Conservation (phyloP, 1,139 yeast genomes). For the Nakaseomyces delphensis region DNA sequence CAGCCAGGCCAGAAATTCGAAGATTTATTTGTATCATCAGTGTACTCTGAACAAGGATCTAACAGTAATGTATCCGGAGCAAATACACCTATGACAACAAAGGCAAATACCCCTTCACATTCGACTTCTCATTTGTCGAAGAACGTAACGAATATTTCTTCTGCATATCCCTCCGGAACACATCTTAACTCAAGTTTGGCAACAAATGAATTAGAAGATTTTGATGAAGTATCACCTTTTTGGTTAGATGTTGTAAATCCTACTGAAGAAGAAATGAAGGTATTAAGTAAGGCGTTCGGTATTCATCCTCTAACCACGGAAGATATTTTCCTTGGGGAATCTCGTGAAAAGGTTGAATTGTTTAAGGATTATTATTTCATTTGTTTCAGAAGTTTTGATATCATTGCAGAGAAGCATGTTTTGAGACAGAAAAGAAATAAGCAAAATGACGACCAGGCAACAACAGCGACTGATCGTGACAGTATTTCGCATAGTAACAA, state of each 20-base stretch:
- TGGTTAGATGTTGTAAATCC: conserved; percentile 94
- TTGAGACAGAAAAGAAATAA: conserved; percentile 31
- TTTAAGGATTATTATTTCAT: conserved; percentile 85
- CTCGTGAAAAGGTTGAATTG: conserved; percentile 89
- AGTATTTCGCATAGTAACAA: conserved; percentile 7
- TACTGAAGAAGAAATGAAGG: conserved; percentile 94
- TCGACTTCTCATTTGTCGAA: conserved; percentile 11
- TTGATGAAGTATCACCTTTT: conserved; percentile 45
- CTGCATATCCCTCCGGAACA: conserved; percentile 1
- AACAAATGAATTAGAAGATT: conserved; percentile 12
- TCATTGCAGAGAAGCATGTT: conserved; percentile 61
- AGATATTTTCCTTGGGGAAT: conserved; percentile 87
- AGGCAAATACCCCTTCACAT: conserved; percentile 15
- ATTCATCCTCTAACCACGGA: conserved; percentile 95
- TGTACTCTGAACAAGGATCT: conserved; percentile 24
- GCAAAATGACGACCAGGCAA: conserved; percentile 10
- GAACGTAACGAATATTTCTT: not conserved
- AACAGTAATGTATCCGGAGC: conserved; percentile 8
- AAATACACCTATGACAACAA: conserved; percentile 26
- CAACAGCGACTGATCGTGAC: conserved; percentile 5
- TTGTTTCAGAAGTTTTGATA: conserved; percentile 88
- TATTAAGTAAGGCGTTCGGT: conserved; percentile 80
- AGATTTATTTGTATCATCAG: conserved; percentile 40
- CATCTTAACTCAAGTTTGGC: conserved; percentile 18
- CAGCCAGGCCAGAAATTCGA: conserved; percentile 46